Evolutionary conservation across 1,284 basidiomycete genomes (phyloP), one percentile per base, ranked within the genome.

Genomic region (Fistulinella staudtii): DNA sequence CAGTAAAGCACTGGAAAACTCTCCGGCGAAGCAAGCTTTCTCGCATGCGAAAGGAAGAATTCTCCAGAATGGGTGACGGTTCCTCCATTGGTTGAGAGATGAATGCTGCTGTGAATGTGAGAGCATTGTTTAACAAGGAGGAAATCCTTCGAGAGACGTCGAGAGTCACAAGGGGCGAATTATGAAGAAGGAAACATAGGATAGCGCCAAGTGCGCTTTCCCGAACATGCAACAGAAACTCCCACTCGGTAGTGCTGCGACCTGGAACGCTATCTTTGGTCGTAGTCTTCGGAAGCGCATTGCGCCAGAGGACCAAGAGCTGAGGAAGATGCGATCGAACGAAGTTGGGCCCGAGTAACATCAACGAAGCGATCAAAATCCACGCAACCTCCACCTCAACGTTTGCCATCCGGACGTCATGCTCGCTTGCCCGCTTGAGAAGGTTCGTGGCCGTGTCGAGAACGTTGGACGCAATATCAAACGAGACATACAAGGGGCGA

Each of bases 301-400:
- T 99, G 27, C 95, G 76, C 96, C 96, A 99, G 2, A 99, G 77
- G 0, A 95, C 89, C 21, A 99, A 77, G 7, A 99, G 74, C 57
- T 97, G 93, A 0, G 93, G 86, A 1, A 98, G 76, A 64, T 98
- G 93, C 0, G 89, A 80, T 25, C 91, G 82, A 39, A 97, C 91
- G 56, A 98, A 97, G 55, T 92, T 88, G 6, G 91, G 92, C 0
- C 95, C 95, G 4, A 98, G 82, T 4, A 88, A 79, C 87, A 97
- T 93, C 39, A 99, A 72, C 0, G 92, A 84, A 0, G 89, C 85
- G 45, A 99, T 89, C 29, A 92, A 72, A 13, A 86, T 92, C 96
- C 96, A 99, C 0, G 95, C 93, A 3, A 95, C 85, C 59, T 94
- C 92, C 9, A 98, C 85, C 62, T 97, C 93, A 35, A 92, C 75